Evolutionary conservation across 1,284 basidiomycete genomes (phyloP).

Genomic region (Puccinia polysora): DNA sequence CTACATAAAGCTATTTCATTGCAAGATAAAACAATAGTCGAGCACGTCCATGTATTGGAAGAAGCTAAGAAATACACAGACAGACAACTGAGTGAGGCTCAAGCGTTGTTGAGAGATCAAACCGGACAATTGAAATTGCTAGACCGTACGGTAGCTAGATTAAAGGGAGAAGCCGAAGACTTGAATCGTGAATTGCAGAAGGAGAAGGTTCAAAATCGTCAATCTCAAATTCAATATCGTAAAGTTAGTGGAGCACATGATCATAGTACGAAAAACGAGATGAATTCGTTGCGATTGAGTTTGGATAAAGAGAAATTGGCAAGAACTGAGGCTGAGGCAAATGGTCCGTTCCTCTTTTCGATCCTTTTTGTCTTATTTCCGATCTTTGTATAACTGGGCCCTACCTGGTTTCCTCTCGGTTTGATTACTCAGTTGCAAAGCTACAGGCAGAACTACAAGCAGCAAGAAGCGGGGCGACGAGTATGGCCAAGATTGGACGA

Average conservation of each 20-base stretch:
- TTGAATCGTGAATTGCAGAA: constrained; percentile 68
- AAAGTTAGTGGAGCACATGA: constrained; percentile 41
- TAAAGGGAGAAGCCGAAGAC: constrained; percentile 81
- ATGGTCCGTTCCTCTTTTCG: constrained; percentile 49
- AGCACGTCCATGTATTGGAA: constrained; percentile 95
- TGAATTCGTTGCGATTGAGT: constrained; percentile 46
- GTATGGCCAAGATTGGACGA: constrained; percentile 36
- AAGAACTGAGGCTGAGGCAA: constrained; percentile 60
- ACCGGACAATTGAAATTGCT: constrained; percentile 72
- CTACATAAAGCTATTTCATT: constrained; percentile 57
- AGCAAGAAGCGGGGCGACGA: background rate
- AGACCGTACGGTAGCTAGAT: constrained; percentile 70
- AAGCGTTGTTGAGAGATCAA: constrained; percentile 69
- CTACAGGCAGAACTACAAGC: constrained; percentile 42
- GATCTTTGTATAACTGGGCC: background rate
- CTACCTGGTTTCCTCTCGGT: background rate
- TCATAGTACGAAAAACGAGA: constrained; percentile 35
- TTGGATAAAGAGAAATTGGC: constrained; percentile 52
- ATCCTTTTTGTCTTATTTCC: background rate
- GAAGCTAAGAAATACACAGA: constrained; percentile 95
- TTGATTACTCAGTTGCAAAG: constrained; percentile 19
- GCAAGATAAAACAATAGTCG: constrained; percentile 96
- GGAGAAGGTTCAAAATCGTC: constrained; percentile 64
- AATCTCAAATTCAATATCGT: constrained; percentile 29
- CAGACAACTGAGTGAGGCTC: constrained; percentile 76